Evolutionary conservation across 208 protist genomes (phyloP).

Genomic region (Leishmania amazonensis): DNA sequence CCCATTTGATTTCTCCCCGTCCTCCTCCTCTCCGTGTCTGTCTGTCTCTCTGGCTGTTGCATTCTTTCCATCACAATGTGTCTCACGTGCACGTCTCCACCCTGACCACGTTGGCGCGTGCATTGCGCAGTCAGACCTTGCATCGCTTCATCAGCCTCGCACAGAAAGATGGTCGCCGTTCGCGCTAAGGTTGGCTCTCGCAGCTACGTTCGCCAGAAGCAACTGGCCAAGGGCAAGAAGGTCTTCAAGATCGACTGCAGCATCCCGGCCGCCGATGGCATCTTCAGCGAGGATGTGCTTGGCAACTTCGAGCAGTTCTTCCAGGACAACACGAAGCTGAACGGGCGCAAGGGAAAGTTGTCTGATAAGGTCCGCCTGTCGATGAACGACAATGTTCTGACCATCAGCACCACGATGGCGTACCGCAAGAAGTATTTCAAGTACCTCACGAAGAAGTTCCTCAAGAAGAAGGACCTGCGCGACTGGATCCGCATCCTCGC

Average conservation of each 20-base stretch:
- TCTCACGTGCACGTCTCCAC: not conserved
- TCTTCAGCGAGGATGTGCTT: constrained; percentile 88
- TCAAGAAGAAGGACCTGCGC: constrained; percentile 98
- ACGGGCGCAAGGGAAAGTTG: constrained; percentile 97
- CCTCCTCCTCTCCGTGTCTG: not conserved
- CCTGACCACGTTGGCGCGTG: not conserved
- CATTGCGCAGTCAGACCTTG: not conserved
- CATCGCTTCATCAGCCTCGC: not conserved
- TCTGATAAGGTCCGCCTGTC: constrained; percentile 90
- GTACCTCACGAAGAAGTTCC: constrained; percentile 99
- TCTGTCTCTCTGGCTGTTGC: not conserved
- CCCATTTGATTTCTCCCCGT: not conserved
- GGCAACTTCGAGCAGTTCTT: constrained; percentile 96
- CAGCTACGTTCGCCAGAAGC: constrained; percentile 78
- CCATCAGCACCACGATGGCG: constrained; percentile 86
- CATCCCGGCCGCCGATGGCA: constrained; percentile 61
- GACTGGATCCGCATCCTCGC: constrained; percentile 98
- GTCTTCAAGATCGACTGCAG: constrained; percentile 86
- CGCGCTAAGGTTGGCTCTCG: constrained; percentile 91
- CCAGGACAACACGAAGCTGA: constrained; percentile 97
- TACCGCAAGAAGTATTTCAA: constrained; percentile 99
- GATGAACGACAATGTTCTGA: constrained; percentile 93
- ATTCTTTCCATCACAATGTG: not conserved
- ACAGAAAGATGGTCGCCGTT: constrained; percentile 83
- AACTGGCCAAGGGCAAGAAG: constrained; percentile 90